Evolutionary conservation across 306 rosid species (phyloP), one percentile per base, ranked within the genome.

Genomic region (Cajanus cajan): DNA sequence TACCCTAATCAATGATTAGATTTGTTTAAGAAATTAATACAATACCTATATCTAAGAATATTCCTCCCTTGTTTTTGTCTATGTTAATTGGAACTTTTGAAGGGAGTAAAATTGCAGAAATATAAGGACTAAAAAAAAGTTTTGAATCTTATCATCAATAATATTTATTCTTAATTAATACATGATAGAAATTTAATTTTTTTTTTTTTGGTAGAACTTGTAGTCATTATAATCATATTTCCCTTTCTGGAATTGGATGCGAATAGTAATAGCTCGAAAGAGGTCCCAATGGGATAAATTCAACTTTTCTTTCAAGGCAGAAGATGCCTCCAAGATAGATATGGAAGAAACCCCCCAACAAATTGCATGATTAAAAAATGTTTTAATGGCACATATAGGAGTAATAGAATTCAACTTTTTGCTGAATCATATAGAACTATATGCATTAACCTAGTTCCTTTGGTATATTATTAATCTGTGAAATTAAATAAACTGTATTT

Each of bases 241-340:
- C 86, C 70, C 78, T 85, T 84, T 81, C 84, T 77, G 73, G 87
- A 87, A 84, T 86, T 86, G 75, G 90, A 87, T 83, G 84, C 91
- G 81, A 81, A 86, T 87, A 70, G 66, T 8, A 44, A 34, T 66
- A 54, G 51, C 24, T 0, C 79, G 62, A 81, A 65, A 62, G 68
- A 80, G 89, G 86, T 91, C 88, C 86, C 88, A 47, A 84, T 34
- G 65, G 93, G 90, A 90, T 87, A 88, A 78, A 81, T 82, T 85
- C 97, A 85, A 80, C 83, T 82, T 72, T 82, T 73, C 61, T 78
- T 84, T 11, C 55, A 85, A 86, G 85, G 80, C 84, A 87, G 80
- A 81, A 88, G 89, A 91, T 90, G 84, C 95, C 81, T 71, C 85
- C 58, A 52, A 78, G 80, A 84, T 81, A 85, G 87, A 72, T 61